These are phyloP conservation scores for Solanum sejunctum DNA, from an alignment of 257 asterid species.

Conservation along the genomic window DNA sequence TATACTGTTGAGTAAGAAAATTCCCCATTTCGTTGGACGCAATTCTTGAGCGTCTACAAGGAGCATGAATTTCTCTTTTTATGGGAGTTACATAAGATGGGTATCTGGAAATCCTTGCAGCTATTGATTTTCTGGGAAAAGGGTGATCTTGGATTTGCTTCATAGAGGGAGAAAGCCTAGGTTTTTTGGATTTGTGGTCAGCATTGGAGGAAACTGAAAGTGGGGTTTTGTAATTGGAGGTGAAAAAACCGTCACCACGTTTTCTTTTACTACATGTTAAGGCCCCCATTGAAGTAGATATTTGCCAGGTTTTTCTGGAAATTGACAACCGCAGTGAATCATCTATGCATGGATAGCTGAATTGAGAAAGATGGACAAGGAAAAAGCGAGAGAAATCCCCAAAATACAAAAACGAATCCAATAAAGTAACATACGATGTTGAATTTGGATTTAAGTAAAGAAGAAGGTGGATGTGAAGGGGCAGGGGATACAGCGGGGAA, in stretches of 20 bases:
- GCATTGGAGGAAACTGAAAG: slow-evolving; percentile 2
- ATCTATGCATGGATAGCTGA: neutral
- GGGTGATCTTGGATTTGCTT: slow-evolving; percentile 3
- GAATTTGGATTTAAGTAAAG: neutral
- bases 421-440: neutral
- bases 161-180: slow-evolving; percentile 10
- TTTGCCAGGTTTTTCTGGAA: neutral
- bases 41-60: slow-evolving; percentile 23
- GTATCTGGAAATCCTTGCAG: slow-evolving; percentile 19
- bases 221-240: slow-evolving; percentile 10
- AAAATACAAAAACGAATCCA: neutral
- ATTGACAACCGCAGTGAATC: neutral
- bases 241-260: slow-evolving; percentile 29
- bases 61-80: slow-evolving; percentile 52
- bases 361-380: neutral
- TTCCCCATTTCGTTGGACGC: slow-evolving; percentile 26
- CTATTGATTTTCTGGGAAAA: slow-evolving; percentile 1
- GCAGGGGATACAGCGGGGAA: neutral
- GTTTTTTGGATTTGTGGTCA: slow-evolving; percentile 35
- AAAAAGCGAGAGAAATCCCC: neutral
- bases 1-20: neutral
- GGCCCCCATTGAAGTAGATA: slow-evolving; percentile 37
- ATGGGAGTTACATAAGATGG: slow-evolving; percentile 21
- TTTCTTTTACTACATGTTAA: slow-evolving; percentile 38
- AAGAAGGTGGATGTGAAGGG: neutral